Evolutionary conservation across 176 grass and related monocot genomes (phyloP).

Genomic region (Musa itinerans): DNA sequence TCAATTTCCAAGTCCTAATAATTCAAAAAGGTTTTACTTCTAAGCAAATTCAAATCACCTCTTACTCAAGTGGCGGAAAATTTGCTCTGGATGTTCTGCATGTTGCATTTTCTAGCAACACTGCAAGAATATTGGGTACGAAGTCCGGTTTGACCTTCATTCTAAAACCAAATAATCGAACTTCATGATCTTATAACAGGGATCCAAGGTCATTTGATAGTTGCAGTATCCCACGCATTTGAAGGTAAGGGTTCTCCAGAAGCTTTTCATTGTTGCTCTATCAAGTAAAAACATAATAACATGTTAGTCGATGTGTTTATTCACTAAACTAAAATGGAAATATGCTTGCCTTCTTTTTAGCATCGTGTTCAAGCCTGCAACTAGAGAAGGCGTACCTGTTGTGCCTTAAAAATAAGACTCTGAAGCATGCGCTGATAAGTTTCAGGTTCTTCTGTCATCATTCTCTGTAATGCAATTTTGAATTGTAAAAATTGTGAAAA

Average conservation of each 20-base stretch:
- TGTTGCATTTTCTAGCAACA: conserved; percentile 10
- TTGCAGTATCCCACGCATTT: conserved; percentile 93
- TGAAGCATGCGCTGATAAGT: conserved; percentile 89
- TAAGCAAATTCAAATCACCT: not conserved
- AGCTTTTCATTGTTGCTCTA: conserved; percentile 99
- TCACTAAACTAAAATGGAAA: not conserved
- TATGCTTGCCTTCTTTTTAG: conserved; percentile 7
- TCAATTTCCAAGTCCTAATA: no score
- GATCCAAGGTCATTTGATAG: conserved; percentile 81
- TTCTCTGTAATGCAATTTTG: conserved; percentile 55
- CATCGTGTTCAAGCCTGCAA: not conserved
- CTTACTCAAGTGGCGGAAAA: not conserved
- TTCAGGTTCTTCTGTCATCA: conserved; percentile 98
- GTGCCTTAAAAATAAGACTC: conserved; percentile 86
- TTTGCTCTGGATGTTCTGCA: not conserved
- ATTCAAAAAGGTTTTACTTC: not conserved
- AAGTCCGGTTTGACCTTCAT: conserved; percentile 26
- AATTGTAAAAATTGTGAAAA: conserved; percentile 3
- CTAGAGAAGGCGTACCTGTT: conserved; percentile 46
- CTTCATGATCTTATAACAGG: conserved; percentile 27
- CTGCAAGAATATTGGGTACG: not conserved
- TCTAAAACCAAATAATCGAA: conserved; percentile 3
- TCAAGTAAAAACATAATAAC: conserved; percentile 9
- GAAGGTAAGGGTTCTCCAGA: conserved; percentile 98
- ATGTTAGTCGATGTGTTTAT: not conserved